Conservation (phyloP, 2,329 filamentous ascomycete genomes). For the Boeremia lycopersici region DNA sequence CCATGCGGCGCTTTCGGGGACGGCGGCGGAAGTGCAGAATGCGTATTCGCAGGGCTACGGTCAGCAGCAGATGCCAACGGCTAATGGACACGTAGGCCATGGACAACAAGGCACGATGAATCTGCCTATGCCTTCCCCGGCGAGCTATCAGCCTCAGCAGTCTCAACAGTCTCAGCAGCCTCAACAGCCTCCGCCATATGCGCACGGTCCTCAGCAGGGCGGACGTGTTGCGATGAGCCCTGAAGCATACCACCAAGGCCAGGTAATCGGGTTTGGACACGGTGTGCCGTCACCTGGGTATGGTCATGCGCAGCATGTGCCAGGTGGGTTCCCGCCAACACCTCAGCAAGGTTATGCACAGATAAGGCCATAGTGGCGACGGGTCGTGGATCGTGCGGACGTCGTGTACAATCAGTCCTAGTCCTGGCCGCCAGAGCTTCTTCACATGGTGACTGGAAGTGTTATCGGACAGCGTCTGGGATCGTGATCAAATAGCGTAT, state of each 20-base stretch:
- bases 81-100: background rate
- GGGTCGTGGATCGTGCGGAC: background rate
- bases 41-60: slow-evolving; percentile 6
- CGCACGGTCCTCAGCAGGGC: background rate
- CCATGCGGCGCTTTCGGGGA: background rate
- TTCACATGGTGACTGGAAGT: too few species aligned
- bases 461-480: too few species aligned
- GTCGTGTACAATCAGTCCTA: too few species aligned
- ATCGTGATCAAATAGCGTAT: background rate
- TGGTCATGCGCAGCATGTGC: slow-evolving; percentile 1
- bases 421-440: too few species aligned
- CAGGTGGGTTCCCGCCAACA: background rate
- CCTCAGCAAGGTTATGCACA: background rate
- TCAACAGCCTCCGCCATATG: slow-evolving; percentile 1
- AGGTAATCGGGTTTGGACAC: background rate
- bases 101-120: slow-evolving; percentile 14
- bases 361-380: background rate
- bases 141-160: background rate
- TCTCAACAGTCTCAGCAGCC: too few species aligned
- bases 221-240: background rate
- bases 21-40: background rate
- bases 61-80: slow-evolving; percentile 4
- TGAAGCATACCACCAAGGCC: background rate
- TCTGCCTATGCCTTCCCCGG: background rate
- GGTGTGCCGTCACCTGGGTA: background rate